Base-by-base conservation (phyloP, 768 basidiomycete species). In the Suillus plorans region DNA sequence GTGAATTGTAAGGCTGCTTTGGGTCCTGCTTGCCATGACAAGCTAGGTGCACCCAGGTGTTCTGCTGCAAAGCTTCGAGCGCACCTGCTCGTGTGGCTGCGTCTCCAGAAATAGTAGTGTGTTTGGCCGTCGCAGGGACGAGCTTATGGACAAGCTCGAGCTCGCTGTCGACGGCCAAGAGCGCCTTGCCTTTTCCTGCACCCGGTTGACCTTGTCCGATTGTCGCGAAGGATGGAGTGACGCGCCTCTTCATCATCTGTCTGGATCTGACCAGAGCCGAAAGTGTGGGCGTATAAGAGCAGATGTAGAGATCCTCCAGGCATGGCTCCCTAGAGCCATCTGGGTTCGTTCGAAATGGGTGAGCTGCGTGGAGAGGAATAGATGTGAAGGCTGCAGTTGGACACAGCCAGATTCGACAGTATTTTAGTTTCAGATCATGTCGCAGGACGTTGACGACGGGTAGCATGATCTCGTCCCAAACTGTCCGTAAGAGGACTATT, bases 11-110 rank as follows among this genome's bases (percentile, higher is more conserved):
- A 13, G 70, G 68, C 8, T 66, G 60, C 4, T 2, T 6, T 2
- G 16, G 6, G 60, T 79, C 69, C 60, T 79, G 80, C n/a, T 68
- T 58, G 25, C 75, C 80, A 69, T 80, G 80, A 55, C 80, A 80
- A 6, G 79, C 77, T 22, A 80, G 63, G 60, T 80, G 80, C 4
- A 70, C 47, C 41, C 64, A 67, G 20, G 31, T 18, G 50, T 68
- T 53, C 34, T 39, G 3, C 25, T 49, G 36, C 14, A 69, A 16
- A n/a, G 57, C 41, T 16, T 59, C 25, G 4, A 59, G 56, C 2
- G 63, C 63, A 10, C 9, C 44, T 3, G 47, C 12, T 14, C 36
- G 49, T 13, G 63, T 64, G 6, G 63, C 53, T 18, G 18, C 6
- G 4, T 25, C 12, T 0, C 55, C 42, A 2, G 53, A 16, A 22